A percentile compares a stretch with the other conserved stretches of the same genome.
Evolutionary conservation across 2,329 filamentous ascomycete genomes (phyloP).

Genomic region (Diaporthe longicolla): DNA sequence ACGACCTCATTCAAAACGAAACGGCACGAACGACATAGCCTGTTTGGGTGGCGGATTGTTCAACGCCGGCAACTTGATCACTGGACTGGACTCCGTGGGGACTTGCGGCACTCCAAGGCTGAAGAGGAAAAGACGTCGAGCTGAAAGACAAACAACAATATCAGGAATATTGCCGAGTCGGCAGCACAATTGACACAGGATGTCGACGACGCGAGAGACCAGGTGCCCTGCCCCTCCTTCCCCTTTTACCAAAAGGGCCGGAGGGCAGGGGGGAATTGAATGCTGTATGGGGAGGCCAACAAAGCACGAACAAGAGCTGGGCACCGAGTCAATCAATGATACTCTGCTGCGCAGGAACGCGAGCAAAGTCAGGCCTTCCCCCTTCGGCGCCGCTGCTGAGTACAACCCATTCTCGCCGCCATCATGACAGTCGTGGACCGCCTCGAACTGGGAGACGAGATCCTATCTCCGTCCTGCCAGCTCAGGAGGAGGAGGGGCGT

Average conservation of each 20-base stretch:
- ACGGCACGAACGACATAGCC: slow-evolving; percentile 35
- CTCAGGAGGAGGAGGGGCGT: slow-evolving; percentile 25
- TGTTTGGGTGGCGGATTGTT: slow-evolving; percentile 43
- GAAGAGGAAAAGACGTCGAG: slow-evolving; percentile 49
- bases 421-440: neutral
- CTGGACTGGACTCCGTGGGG: slow-evolving; percentile 45
- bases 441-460: neutral
- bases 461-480: slow-evolving; percentile 35
- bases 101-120: slow-evolving; percentile 39
- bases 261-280: slow-evolving; percentile 43
- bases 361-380: slow-evolving; percentile 45
- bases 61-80: slow-evolving; percentile 41
- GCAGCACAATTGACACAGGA: slow-evolving; percentile 58
- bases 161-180: slow-evolving; percentile 54
- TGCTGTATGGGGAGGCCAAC: slow-evolving; percentile 49
- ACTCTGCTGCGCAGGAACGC: slow-evolving; percentile 52
- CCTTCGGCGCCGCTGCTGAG: slow-evolving; percentile 24
- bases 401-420: slow-evolving; percentile 23
- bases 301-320: slow-evolving; percentile 48
- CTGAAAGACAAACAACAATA: slow-evolving; percentile 51
- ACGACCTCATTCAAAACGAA: slow-evolving; percentile 42
- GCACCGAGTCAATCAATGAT: slow-evolving; percentile 42
- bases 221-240: slow-evolving; percentile 46
- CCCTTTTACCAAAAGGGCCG: neutral
- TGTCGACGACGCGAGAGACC: slow-evolving; percentile 55